Percentiles rank a stretch among this genome's conserved stretches.
These are phyloP conservation scores for Cladosporium sp. DNA, from an alignment of 2,329 filamentous ascomycete genomes.

Conservation along the genomic window DNA sequence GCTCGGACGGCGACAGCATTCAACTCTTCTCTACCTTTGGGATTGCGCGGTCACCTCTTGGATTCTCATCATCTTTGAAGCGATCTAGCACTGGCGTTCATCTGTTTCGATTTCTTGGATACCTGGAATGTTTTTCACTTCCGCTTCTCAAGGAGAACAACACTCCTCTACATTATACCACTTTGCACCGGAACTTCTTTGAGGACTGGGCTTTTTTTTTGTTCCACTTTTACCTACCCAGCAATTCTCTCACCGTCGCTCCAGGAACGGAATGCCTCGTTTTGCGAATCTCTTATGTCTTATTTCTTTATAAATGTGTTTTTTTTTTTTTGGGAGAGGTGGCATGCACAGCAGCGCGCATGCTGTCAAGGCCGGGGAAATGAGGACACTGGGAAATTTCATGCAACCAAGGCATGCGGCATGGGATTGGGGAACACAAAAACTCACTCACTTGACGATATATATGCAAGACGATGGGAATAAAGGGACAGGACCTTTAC, in stretches of 20 bases:
- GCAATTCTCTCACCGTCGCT: constrained; percentile 9
- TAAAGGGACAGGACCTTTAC: neutral
- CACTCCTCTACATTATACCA: constrained; percentile 3
- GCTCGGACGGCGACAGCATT: constrained; percentile 1
- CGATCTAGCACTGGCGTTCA: constrained; percentile 25
- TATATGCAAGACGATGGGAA: neutral
- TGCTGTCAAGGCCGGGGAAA: neutral
- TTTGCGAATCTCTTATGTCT: constrained; percentile 6
- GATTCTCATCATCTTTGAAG: constrained; percentile 15
- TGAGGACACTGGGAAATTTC: too few species aligned
- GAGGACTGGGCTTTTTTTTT: constrained; percentile 2
- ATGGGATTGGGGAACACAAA: neutral
- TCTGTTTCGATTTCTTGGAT: neutral
- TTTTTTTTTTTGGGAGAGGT: neutral
- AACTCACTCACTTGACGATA: constrained; percentile 5
- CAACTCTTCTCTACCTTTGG: neutral
- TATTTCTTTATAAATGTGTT: neutral
- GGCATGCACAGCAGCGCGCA: neutral
- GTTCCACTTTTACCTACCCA: neutral
- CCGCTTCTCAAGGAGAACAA: neutral
- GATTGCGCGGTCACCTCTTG: neutral
- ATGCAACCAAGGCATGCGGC: neutral
- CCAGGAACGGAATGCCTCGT: neutral
- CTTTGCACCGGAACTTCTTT: constrained; percentile 1
- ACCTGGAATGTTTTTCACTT: constrained; percentile 8